Base-by-base conservation (phyloP, 2,329 filamentous ascomycete species). In the Ceratocystis harringtonii region DNA sequence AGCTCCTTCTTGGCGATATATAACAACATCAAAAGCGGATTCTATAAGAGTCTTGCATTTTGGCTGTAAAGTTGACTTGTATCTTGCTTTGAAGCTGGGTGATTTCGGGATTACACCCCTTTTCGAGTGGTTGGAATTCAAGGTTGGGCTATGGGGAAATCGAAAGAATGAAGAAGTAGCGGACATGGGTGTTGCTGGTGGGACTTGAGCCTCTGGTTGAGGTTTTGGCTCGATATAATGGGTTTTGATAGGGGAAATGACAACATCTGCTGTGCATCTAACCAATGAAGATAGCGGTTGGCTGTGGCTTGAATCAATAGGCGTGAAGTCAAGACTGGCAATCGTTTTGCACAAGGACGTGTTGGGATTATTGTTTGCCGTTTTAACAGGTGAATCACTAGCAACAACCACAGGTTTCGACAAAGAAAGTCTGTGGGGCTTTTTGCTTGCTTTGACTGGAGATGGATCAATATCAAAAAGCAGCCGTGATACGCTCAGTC, bases 1-100 rank as follows among this genome's bases (percentile, higher is more conserved):
- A 2, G 63, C 32, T 3, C 30, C 12, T 22, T 65, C 63, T 43
- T 65, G 63, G 10, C 63, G 63, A 28, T 65, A 65, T 22, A 65
- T 32, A 2, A 65, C 32, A 10, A 65, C 52, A 41, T 65, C 63
- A 30, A 65, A 65, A 30, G 43, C 8, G 28, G 52, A 10, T 19
- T 36, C 50, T 41, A 61, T 30, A 3, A 44, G 17, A 1, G 41
- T 2, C 28, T 7, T 44, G 43, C 4, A n/a, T 30, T 32, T 58
- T 28, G 25, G 7, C 19, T 36, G 36, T 22, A n/a, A 5, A 15
- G 28, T 3, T 19, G 28, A 50, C n/a, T 1, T 32, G 55, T 5
- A 36, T 41, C 25, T 45, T 25, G 25, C 7, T 17, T 61, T 58
- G n/a, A 65, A 25, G 1, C 41, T 65, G 1, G 63, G 63, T 15